Base-by-base conservation (phyloP, 495 filamentous ascomycete species). In the Tuber umbilicatum region DNA sequence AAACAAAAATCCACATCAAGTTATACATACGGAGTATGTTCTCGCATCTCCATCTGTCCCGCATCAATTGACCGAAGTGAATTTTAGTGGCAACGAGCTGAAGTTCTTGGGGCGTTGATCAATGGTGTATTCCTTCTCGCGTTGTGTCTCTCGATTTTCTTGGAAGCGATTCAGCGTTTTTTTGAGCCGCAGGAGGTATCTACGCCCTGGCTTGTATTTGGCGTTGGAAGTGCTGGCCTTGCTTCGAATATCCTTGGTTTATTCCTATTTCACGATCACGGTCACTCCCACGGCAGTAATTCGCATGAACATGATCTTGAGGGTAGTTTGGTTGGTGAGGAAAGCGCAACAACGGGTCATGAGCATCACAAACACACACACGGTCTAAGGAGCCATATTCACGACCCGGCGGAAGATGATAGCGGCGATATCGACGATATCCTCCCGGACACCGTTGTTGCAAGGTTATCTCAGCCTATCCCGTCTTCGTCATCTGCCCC, bases 81-180 rank as follows among this genome's bases (percentile, higher is more conserved):
- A 1, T 84, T 82, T 73, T 85, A 94, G 87, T 99, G 94, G 93
- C 90, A 97, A 87, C 92, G 96, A 68, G 95, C 95, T n/a, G 95
- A 99, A 86, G 97, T 97, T 27, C 87, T 99, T 12, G 95, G 95
- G 82, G 95, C 95, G 27, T 87, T 97, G 70, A 90, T 97, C 81
- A 99, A 99, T 79, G 95, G 96, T 73, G 94, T 98, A 4, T 99
- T 99, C 84, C 86, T 99, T 68, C 93, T 99, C 79, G 95, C 95
- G 0, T 87, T 99, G 27, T 98, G 96, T 84, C 85, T 98, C 60
- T 93, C 94, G 5, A 99, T 99, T 79, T 93, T 98, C 82, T 87
- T 99, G 72, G 95, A 99, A 83, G 95, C 95, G 17, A 87, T 97
- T 47, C 92, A 94, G 75, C 88, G 95, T 76, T 89, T 98, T 81